These are phyloP conservation scores for Daldinia concentrica DNA, from an alignment of 495 filamentous ascomycete genomes.

Conservation along the genomic window DNA sequence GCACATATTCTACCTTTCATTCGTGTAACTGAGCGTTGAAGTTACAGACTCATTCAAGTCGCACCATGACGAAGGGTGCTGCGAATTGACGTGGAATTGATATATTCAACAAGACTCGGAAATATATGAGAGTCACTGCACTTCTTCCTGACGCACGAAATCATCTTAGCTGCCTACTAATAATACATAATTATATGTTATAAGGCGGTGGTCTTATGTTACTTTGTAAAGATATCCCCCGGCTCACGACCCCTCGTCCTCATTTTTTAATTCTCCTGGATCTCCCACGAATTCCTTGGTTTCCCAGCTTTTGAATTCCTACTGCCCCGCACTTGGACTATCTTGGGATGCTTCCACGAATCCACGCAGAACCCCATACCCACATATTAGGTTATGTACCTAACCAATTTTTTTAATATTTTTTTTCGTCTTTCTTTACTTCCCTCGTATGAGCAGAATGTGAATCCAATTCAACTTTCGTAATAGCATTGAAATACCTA, in stretches of 20 bases:
- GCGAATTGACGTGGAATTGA: not conserved
- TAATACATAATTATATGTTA: slow-evolving; percentile 1
- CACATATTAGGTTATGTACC: not conserved
- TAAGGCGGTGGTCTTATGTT: slow-evolving; percentile 1
- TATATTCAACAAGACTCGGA: not conserved
- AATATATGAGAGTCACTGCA: not conserved
- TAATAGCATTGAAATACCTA: slow-evolving; percentile 8
- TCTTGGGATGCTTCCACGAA: slow-evolving; percentile 35
- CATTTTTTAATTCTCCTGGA: slow-evolving; percentile 29
- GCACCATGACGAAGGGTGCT: not conserved
- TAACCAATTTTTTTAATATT: not conserved
- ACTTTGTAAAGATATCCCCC: slow-evolving; percentile 10
- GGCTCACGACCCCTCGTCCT: slow-evolving; percentile 36
- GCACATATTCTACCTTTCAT: slow-evolving; percentile 10
- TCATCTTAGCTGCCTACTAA: not conserved
- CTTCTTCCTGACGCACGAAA: not conserved
- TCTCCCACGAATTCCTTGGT: slow-evolving; percentile 41
- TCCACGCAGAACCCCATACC: slow-evolving; percentile 35
- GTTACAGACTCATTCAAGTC: not conserved
- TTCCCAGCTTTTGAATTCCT: slow-evolving; percentile 37
- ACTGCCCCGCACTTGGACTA: slow-evolving; percentile 41
- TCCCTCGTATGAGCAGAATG: not conserved
- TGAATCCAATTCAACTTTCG: slow-evolving; percentile 17
- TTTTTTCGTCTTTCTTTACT: not conserved
- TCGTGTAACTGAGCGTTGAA: slow-evolving; percentile 28